Evolutionary conservation across 805 yeast genomes (phyloP).

Genomic region (Saturnispora mendoncae): DNA sequence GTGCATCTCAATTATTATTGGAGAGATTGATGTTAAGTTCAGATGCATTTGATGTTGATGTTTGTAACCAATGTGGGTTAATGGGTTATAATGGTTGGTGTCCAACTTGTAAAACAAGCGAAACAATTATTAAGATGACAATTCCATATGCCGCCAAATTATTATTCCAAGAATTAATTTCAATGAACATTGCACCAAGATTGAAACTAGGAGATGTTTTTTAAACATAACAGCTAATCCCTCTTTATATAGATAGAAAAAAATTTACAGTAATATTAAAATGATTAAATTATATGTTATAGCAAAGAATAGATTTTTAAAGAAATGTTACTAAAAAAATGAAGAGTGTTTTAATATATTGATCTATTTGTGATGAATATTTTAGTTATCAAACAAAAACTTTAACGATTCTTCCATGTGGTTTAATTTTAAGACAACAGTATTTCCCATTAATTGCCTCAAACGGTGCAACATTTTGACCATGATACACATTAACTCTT

Average conservation of each 20-base stretch:
- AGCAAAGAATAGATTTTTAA: too few species aligned
- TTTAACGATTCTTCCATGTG: slow-evolving; percentile 47
- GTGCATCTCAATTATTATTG: slow-evolving; percentile 88
- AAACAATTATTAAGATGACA: slow-evolving; percentile 82
- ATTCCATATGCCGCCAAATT: slow-evolving; percentile 98
- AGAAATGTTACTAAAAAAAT: too few species aligned
- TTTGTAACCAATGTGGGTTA: slow-evolving; percentile 88
- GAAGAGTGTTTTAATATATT: too few species aligned
- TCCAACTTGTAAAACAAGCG: slow-evolving; percentile 87
- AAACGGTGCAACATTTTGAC: slow-evolving; percentile 49
- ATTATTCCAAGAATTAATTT: slow-evolving; percentile 89
- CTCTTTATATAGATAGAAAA: not conserved
- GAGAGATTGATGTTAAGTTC: slow-evolving; percentile 95
- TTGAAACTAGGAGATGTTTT: slow-evolving; percentile 83
- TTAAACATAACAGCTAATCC: too few species aligned
- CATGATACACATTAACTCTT: slow-evolving; percentile 56
- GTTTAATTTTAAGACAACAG: slow-evolving; percentile 44
- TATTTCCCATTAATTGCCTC: slow-evolving; percentile 39
- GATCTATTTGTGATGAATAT: too few species aligned
- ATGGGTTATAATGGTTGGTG: slow-evolving; percentile 99
- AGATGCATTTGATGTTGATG: slow-evolving; percentile 95
- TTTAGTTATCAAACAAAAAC: slow-evolving; percentile 42
- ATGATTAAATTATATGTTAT: too few species aligned
- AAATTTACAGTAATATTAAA: too few species aligned
- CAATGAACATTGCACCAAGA: slow-evolving; percentile 99